A percentile compares a stretch with the other conserved stretches of the same genome.
Conservation (phyloP, 2,329 filamentous ascomycete genomes). For the Hypoxylon sp. region DNA sequence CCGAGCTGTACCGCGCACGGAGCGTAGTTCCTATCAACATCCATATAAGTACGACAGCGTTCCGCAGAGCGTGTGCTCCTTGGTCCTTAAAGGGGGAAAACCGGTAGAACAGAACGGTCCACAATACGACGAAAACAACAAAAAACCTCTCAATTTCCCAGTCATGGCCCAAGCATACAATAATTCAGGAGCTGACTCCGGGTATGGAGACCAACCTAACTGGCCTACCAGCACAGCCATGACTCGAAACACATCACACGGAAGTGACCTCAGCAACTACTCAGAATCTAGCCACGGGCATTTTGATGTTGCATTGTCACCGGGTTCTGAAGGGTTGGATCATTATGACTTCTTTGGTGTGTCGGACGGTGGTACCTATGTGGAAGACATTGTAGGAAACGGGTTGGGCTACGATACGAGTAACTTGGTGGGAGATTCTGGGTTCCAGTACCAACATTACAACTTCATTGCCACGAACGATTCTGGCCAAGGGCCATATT, state of each 20-base stretch:
- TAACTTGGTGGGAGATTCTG: slow-evolving; percentile 10
- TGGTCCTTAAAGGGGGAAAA: slow-evolving; percentile 10
- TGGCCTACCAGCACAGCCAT: slow-evolving; percentile 40
- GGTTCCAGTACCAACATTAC: slow-evolving; percentile 35
- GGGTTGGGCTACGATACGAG: slow-evolving; percentile 17
- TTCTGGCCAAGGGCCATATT: slow-evolving; percentile 38
- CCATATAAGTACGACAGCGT: slow-evolving; percentile 32
- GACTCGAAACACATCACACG: slow-evolving; percentile 41
- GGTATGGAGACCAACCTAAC: slow-evolving; percentile 24
- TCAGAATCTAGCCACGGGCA: slow-evolving; percentile 38
- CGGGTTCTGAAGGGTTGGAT: slow-evolving; percentile 13
- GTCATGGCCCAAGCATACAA: slow-evolving; percentile 33
- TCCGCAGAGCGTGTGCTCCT: slow-evolving; percentile 19
- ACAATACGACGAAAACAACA: slow-evolving; percentile 15
- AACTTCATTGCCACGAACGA: slow-evolving; percentile 41
- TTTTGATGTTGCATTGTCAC: slow-evolving; percentile 28
- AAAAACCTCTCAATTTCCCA: neutral
- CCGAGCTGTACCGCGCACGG: slow-evolving; percentile 19
- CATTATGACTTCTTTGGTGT: slow-evolving; percentile 14
- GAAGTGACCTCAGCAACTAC: slow-evolving; percentile 38
- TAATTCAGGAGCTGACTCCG: slow-evolving; percentile 29
- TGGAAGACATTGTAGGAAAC: slow-evolving; percentile 6
- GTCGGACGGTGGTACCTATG: slow-evolving; percentile 13
- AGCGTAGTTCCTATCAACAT: slow-evolving; percentile 20
- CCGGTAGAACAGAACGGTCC: slow-evolving; percentile 31